Evolutionary conservation across 768 basidiomycete genomes (phyloP).

Genomic region (Cystofilobasidium ferigula): DNA sequence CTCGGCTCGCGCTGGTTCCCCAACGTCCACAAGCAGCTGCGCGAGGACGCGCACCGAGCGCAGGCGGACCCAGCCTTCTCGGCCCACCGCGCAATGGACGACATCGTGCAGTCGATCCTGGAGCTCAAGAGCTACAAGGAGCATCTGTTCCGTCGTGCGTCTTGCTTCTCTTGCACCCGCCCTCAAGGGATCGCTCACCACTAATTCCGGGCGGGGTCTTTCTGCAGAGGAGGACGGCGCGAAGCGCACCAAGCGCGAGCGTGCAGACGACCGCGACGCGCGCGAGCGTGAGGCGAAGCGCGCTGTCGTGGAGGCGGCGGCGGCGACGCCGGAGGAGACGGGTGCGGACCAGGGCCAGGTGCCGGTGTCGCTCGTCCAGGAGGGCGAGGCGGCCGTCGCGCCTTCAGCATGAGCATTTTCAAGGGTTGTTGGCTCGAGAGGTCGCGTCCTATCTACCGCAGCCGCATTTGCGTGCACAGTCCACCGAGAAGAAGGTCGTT

Average conservation of each 20-base stretch:
- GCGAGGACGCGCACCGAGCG: constrained; percentile 6
- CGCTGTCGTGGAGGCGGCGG: not conserved
- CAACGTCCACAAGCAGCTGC: not conserved
- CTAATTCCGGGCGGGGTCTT: too few relatives aligned
- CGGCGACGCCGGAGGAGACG: too few relatives aligned
- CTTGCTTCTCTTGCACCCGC: not conserved
- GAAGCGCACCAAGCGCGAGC: constrained; percentile 1
- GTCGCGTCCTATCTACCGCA: too few relatives aligned
- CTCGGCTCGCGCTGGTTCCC: not conserved
- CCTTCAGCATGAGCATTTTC: too few relatives aligned
- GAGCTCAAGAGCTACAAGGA: constrained; percentile 19
- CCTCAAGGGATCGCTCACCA: too few relatives aligned
- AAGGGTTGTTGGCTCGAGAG: too few relatives aligned
- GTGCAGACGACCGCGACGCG: not conserved
- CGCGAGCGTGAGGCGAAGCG: not conserved
- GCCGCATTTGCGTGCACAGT: too few relatives aligned
- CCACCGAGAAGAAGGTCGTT: too few relatives aligned
- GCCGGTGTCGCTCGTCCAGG: too few relatives aligned
- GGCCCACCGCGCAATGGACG: constrained; percentile 23
- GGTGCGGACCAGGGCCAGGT: not conserved
- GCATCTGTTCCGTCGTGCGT: constrained; percentile 6
- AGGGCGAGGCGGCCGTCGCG: too few relatives aligned
- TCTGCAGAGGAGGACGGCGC: not conserved
- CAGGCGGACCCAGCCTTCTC: constrained; percentile 1
- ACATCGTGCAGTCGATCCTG: constrained; percentile 20